Conservation (phyloP, 2,329 filamentous ascomycete genomes). For the Canariomyces notabilis region DNA sequence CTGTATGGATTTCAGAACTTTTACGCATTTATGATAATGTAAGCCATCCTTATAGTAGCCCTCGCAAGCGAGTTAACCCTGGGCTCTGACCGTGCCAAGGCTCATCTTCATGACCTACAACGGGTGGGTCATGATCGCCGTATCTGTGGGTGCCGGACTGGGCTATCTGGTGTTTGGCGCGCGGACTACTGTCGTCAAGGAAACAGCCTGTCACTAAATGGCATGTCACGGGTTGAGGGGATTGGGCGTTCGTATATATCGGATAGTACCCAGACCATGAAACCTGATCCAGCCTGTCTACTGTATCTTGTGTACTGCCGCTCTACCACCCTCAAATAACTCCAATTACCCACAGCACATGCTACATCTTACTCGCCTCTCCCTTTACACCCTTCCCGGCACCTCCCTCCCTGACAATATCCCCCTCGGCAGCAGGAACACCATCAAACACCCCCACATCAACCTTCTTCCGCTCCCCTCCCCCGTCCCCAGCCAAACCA, state of each 20-base stretch:
- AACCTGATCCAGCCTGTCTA: constrained; percentile 16
- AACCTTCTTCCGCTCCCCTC: constrained; percentile 33
- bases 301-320: no score
- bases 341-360: constrained; percentile 9
- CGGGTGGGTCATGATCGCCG: constrained; percentile 92
- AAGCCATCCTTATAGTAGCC: constrained; percentile 40
- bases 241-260: neutral
- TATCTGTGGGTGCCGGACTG: constrained; percentile 80
- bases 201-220: constrained; percentile 78
- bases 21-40: constrained; percentile 99
- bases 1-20: constrained; percentile 94
- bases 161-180: constrained; percentile 81
- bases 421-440: neutral
- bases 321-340: constrained; percentile 19
- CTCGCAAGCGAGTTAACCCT: neutral
- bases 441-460: neutral
- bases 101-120: constrained; percentile 99
- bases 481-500: constrained; percentile 32
- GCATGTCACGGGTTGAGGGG: no score
- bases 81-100: constrained; percentile 48
- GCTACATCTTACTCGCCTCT: constrained; percentile 36
- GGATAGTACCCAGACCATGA: neutral
- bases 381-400: constrained; percentile 4
- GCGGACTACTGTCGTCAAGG: constrained; percentile 66
- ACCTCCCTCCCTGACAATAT: constrained; percentile 8